Base-by-base conservation (phyloP, 2,329 filamentous ascomycete species). In the Phialophora expanda region DNA sequence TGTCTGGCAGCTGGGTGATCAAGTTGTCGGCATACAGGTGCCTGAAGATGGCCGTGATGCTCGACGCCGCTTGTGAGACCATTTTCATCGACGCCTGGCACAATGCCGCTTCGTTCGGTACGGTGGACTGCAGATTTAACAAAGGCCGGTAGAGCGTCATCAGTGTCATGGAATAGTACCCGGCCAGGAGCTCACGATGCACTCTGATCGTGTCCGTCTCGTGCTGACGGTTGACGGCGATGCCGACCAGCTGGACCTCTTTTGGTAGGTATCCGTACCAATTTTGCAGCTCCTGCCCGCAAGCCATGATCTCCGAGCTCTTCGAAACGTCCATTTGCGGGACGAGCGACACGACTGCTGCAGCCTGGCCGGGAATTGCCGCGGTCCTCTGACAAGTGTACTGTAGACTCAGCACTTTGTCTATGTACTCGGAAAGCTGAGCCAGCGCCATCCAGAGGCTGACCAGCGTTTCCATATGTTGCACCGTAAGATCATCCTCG, bases 41-140 rank as follows among this genome's bases (percentile, higher is more conserved):
- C 51, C 89, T 86, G 0, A 91, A 90, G 77, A 96, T 93, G 63
- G 86, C 86, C 1, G 93, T 97, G 74, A 96, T 97, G 71, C 93
- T 90, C 66, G 87, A 86, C 1, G 93, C 93, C 1, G 93, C 91
- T 66, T 92, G 62, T 12, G 55, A 62, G 20, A 68, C 57, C 48
- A 63, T 56, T 48, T 61, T 65, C 50, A 58, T 50, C 1, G 66
- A 50, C 1, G 20, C 8, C n/a, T 17, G 44, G n/a, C 48, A 48
- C 24, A 65, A 32, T 26, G 56, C 50, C 30, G 48, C 26, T n/a
- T 62, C 59, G 9, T 56, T 28, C 24, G 34, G 20, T 11, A 7
- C 34, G 1, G 59, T 53, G 3, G 22, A 53, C 7, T 41, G 46
- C 50, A 60, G 57, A 28, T 56, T 61, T 22, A 64, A 14, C 48